These are phyloP conservation scores for Rhizopus microsporus DNA, from an alignment of 371 early-diverging fungal species.

Conservation along the genomic window DNA sequence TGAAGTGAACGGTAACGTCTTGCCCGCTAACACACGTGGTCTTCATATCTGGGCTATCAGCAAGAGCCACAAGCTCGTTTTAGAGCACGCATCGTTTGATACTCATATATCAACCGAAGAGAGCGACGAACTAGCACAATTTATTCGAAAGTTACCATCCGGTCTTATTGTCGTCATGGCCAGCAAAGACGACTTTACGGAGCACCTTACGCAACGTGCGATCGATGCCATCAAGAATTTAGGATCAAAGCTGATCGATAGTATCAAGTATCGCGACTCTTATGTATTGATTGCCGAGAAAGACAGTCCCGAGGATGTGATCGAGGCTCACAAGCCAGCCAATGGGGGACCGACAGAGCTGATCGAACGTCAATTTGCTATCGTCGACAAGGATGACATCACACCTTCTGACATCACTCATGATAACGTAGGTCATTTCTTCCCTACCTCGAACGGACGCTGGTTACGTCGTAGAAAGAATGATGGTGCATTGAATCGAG, in stretches of 20 bases:
- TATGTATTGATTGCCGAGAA: constrained; percentile 82
- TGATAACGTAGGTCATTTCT: constrained; percentile 49
- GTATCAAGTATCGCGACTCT: constrained; percentile 74
- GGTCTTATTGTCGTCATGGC: constrained; percentile 70
- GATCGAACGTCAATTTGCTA: constrained; percentile 42
- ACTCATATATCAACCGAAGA: constrained; percentile 75
- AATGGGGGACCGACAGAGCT: constrained; percentile 55
- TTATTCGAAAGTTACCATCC: constrained; percentile 62
- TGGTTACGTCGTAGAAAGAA: constrained; percentile 82
- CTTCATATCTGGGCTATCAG: constrained; percentile 76
- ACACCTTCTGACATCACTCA: constrained; percentile 34
- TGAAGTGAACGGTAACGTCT: constrained; percentile 62
- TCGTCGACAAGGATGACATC: constrained; percentile 31
- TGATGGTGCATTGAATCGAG: constrained; percentile 86
- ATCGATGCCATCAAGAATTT: constrained; percentile 57
- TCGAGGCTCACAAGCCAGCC: constrained; percentile 47
- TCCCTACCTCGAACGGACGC: constrained; percentile 66
- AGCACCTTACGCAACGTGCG: constrained; percentile 65
- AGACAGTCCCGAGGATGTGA: constrained; percentile 13
- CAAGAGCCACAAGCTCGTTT: constrained; percentile 62
- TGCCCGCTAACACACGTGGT: constrained; percentile 71
- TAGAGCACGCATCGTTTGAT: constrained; percentile 76
- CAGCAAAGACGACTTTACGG: constrained; percentile 73
- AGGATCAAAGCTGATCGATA: constrained; percentile 60
- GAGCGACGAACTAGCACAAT: constrained; percentile 66